Percentiles rank a stretch among this genome's conserved stretches.
phyloP scores from a whole-genome alignment of 129 eudicot genomes.

The Lactuca saligna region DNA sequence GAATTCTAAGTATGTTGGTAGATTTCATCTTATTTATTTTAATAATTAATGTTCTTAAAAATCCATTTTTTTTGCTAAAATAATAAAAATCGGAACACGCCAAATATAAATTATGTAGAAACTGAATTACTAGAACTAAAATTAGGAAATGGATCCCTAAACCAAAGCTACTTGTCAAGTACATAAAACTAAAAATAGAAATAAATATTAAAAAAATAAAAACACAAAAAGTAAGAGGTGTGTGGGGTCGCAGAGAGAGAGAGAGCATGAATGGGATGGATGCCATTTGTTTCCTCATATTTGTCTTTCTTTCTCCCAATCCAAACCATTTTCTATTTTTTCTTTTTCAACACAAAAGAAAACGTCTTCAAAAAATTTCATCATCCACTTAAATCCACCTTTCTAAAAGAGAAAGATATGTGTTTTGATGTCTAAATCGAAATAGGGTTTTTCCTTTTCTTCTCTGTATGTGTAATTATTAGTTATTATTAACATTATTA shows the following conservation, averaged over 20 bases:
- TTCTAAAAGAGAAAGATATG: background rate
- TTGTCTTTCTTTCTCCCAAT: slow-evolving; percentile 33
- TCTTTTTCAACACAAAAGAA: background rate
- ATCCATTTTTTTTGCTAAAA: no score
- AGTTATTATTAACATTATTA: no score
- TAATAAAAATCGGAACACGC: background rate
- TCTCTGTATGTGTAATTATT: no score
- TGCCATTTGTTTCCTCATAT: slow-evolving; percentile 50
- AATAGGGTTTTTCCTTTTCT: no score
- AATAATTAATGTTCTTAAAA: no score
- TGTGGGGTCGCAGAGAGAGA: slow-evolving; percentile 30
- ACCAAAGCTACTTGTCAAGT: background rate
- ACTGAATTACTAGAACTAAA: background rate
- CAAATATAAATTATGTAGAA: background rate
- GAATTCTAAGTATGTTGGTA: background rate
- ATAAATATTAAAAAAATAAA: background rate
- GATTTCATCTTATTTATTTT: background rate
- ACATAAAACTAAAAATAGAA: background rate
- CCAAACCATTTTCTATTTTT: slow-evolving; percentile 2
- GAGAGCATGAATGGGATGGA: slow-evolving; percentile 52
- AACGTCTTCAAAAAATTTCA: background rate
- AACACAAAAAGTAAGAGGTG: slow-evolving; percentile 20
- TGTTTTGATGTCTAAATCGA: no score
- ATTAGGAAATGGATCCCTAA: background rate
- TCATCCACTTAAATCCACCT: background rate